Percentiles rank a stretch among this genome's conserved stretches.
These are phyloP conservation scores for Simplicillium sp. DNA, from an alignment of 2,329 filamentous ascomycete genomes.

Conservation along the genomic window DNA sequence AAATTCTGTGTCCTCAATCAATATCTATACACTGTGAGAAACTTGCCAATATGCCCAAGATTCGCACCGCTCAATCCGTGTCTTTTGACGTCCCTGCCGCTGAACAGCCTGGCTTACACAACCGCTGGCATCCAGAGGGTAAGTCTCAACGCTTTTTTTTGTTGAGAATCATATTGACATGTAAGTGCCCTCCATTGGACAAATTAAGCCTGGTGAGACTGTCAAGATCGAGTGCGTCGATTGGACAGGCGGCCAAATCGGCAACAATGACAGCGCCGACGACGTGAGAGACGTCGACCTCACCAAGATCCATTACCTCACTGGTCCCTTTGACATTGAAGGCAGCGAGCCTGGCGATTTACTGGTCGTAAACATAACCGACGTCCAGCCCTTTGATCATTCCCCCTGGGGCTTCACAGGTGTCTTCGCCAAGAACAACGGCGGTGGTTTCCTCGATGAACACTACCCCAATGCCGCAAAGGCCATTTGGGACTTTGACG, in stretches of 20 bases:
- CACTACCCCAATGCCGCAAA: conserved; percentile 70
- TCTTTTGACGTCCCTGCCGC: conserved; percentile 62
- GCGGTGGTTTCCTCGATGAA: conserved; percentile 82
- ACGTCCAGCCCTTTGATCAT: conserved; percentile 80
- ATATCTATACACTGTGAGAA: too few species aligned
- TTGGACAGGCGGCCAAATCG: conserved; percentile 77
- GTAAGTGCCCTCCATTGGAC: conserved; percentile 63
- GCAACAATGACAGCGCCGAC: conserved; percentile 83
- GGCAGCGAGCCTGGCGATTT: conserved; percentile 78
- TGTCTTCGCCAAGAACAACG: conserved; percentile 70
- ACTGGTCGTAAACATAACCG: conserved; percentile 81
- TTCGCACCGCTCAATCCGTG: conserved; percentile 66
- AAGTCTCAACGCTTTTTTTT: too few species aligned
- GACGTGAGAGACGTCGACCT: conserved; percentile 79
- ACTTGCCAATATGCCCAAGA: conserved; percentile 28
- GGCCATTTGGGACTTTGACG: conserved; percentile 49
- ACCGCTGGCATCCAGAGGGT: conserved; percentile 91
- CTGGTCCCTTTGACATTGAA: conserved; percentile 80
- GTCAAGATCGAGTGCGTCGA: conserved; percentile 92
- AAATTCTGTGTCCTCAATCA: too few species aligned
- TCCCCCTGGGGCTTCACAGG: conserved; percentile 88
- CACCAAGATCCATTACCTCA: conserved; percentile 78
- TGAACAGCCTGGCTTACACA: conserved; percentile 64
- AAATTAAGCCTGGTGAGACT: conserved; percentile 73
- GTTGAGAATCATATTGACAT: not conserved